Base-by-base conservation (phyloP, 495 filamentous ascomycete genomes). In the Niebla homalea region DNA sequence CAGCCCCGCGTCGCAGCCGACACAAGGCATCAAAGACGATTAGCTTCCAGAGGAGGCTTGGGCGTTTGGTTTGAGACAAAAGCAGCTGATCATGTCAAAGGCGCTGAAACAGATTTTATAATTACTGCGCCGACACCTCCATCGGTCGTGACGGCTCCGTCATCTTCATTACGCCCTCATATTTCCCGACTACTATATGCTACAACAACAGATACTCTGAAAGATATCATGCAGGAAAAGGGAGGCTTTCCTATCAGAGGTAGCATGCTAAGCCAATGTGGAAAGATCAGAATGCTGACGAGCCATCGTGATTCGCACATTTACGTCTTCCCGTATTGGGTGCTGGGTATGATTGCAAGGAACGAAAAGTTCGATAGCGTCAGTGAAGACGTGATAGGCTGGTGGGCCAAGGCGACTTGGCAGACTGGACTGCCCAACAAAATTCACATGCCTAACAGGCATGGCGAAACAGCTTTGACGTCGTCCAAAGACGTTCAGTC, bases 321-420 rank as follows among this genome's bases (percentile, higher is more conserved):
- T 51, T 99, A 97, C 60, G 74, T 97, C 56, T 84, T 97, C 55
- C 92, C 92, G 0, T 77, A 81, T 55, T 97, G 93, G 92, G 78
- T 94, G 6, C 73, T 89, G 55, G 79, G 88, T n/a, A 78, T 94
- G 59, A 75, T 89, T 22, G 72, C 72, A 45, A 70, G 68, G 22
- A 90, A 97, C 53, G 82, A 90, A 18, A 78, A 71, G 18, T 75
- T 97, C 40, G 83, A 94, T 46, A 89, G 78, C 37, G 77, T 99
- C 48, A 83, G 84, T 46, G 92, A 99, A 66, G 93, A 97, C 57
- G 75, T 96, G 18, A 65, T 99, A 16, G 90, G 89, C 12, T 94
- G 83, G 82, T 94, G 89, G 89, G 87, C 88, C 12, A 97, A 97
- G 62, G 75, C 89, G 1, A 79, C 75, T 32, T 99, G 92, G 92